Percentiles rank a stretch among this genome's conserved stretches.
Evolutionary conservation across 169 alveolate species (phyloP).

Genomic region (Eimeria acervulina): DNA sequence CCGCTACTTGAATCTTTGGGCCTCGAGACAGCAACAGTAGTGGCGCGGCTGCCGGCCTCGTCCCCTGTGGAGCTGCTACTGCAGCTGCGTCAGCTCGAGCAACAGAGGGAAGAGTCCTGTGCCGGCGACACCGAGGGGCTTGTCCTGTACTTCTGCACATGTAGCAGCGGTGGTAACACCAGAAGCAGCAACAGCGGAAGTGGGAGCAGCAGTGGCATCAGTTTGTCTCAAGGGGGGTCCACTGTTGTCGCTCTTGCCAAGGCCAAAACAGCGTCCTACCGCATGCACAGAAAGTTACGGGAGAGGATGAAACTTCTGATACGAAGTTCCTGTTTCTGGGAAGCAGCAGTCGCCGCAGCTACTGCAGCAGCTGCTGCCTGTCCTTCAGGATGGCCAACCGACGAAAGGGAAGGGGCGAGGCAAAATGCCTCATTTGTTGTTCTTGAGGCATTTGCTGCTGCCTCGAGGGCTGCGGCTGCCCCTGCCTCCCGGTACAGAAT

Average conservation of each 20-base stretch:
- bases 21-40: conserved; percentile 71
- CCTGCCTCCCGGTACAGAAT: background rate
- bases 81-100: conserved; percentile 48
- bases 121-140: conserved; percentile 26
- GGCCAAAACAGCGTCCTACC: conserved; percentile 55
- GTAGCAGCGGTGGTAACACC: background rate
- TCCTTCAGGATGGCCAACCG: background rate
- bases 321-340: conserved; percentile 19
- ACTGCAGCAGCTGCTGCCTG: conserved; percentile 25
- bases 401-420: background rate
- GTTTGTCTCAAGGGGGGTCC: background rate
- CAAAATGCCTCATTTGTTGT: background rate
- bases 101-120: background rate
- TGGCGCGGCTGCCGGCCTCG: conserved; percentile 32
- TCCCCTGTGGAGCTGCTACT: conserved; percentile 53
- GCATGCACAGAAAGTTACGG: conserved; percentile 58
- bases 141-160: conserved; percentile 42
- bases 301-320: conserved; percentile 58
- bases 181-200: background rate
- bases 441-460: conserved; percentile 35
- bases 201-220: background rate
- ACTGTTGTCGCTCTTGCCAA: conserved; percentile 78
- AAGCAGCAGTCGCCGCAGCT: conserved; percentile 46
- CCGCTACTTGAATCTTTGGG: conserved; percentile 61
- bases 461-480: background rate